Percentiles rank a stretch among this genome's conserved stretches.
These are phyloP conservation scores for Solanum arcanum DNA, from an alignment of 257 asterid genomes.

Conservation along the genomic window DNA sequence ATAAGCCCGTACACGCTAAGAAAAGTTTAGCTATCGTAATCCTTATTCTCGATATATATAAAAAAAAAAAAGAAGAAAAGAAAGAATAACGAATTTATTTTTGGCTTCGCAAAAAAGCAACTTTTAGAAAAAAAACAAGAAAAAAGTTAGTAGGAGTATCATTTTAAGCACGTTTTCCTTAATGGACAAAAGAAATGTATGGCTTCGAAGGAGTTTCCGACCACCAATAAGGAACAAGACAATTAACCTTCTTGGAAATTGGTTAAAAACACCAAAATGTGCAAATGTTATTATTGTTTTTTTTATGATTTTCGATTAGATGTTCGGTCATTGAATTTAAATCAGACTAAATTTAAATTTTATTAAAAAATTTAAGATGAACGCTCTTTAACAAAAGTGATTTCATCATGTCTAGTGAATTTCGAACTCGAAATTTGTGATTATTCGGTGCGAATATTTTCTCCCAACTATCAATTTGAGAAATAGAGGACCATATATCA, in stretches of 20 bases:
- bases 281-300: neutral
- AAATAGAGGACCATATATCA: neutral
- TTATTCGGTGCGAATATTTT: neutral
- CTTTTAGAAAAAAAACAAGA: too few relatives aligned
- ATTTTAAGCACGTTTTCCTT: neutral
- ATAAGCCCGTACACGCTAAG: too few relatives aligned
- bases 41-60: too few relatives aligned
- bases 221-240: neutral
- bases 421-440: neutral
- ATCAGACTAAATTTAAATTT: neutral
- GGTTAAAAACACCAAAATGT: neutral
- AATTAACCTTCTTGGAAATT: neutral
- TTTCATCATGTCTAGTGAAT: neutral
- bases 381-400: too few relatives aligned
- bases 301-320: accelerated
- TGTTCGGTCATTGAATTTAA: neutral
- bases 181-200: neutral
- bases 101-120: neutral
- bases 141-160: neutral
- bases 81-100: neutral
- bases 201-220: neutral
- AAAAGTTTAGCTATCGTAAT: too few relatives aligned
- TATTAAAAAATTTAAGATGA: accelerated
- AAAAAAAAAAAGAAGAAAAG: too few relatives aligned
- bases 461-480: neutral